phyloP scores from a whole-genome alignment of 2,329 filamentous ascomycete species.

The Penicillium concentricum region DNA sequence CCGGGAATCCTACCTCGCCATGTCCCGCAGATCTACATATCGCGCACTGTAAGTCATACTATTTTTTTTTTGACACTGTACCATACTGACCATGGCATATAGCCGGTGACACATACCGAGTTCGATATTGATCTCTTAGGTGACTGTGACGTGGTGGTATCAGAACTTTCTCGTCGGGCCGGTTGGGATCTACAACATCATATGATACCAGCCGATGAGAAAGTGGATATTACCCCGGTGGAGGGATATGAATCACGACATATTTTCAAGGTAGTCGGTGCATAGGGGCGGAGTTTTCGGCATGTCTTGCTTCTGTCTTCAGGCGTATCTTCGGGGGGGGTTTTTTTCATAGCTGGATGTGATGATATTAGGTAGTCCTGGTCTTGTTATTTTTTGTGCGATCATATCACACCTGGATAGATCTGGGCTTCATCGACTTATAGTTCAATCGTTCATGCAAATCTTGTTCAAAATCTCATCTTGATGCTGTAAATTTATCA shows the following conservation, averaged over 20 bases:
- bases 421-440: neutral
- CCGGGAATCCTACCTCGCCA: constrained; percentile 74
- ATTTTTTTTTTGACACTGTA: neutral
- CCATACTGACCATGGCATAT: constrained; percentile 8
- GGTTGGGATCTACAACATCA: constrained; percentile 79
- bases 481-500: neutral
- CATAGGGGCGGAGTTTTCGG: constrained; percentile 40
- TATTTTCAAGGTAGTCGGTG: constrained; percentile 41
- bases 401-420: neutral
- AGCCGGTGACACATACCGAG: constrained; percentile 81
- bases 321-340: constrained; percentile 30
- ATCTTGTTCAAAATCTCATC: neutral
- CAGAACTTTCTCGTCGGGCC: constrained; percentile 77
- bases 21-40: constrained; percentile 89
- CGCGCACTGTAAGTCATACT: constrained; percentile 59
- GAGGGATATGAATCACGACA: constrained; percentile 50
- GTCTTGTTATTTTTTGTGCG: neutral
- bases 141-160: constrained; percentile 86
- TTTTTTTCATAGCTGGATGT: constrained; percentile 14
- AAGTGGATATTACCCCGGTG: constrained; percentile 55
- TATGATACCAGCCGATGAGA: constrained; percentile 72
- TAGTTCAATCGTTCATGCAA: neutral
- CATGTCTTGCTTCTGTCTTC: constrained; percentile 20
- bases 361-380: constrained; percentile 4
- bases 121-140: constrained; percentile 97